Conservation (phyloP, 176 grass and related monocot genomes). For the Cenchrus fungigraminus region DNA sequence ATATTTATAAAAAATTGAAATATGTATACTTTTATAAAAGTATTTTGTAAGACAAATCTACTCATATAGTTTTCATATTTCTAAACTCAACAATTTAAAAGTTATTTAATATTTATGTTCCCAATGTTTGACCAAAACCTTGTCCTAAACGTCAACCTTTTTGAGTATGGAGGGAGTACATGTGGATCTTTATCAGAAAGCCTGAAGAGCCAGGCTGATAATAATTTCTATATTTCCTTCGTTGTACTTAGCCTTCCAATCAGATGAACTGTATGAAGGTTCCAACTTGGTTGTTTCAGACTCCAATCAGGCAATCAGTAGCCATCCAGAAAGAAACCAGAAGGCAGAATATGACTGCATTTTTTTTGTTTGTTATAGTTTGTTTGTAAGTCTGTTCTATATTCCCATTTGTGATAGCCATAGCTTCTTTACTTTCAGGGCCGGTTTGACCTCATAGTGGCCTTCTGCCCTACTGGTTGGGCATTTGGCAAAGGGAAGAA, state of each 20-base stretch:
- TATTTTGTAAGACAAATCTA: too few species aligned
- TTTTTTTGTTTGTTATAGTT: neutral
- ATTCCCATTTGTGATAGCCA: constrained; percentile 47
- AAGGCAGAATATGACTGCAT: constrained; percentile 9
- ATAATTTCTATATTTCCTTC: neutral
- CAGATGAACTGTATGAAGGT: neutral
- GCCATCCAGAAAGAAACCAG: neutral
- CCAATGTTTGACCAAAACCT: too few species aligned
- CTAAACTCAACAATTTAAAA: too few species aligned
- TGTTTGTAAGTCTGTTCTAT: neutral
- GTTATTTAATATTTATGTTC: too few species aligned
- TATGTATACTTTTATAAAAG: too few species aligned
- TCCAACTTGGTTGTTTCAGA: constrained; percentile 4
- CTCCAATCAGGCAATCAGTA: neutral
- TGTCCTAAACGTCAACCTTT: too few species aligned
- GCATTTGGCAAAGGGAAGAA: constrained; percentile 89
- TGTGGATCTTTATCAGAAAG: neutral
- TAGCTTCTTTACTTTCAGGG: constrained; percentile 49
- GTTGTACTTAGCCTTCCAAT: neutral
- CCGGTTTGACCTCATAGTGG: constrained; percentile 84
- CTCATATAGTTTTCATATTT: too few species aligned
- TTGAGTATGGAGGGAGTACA: too few species aligned
- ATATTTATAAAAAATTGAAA: too few species aligned
- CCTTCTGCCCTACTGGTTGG: constrained; percentile 97
- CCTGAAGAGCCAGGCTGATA: neutral